These are phyloP conservation scores for Ceraceosorus bombacis DNA, from an alignment of 1,284 basidiomycete genomes.

Conservation along the genomic window DNA sequence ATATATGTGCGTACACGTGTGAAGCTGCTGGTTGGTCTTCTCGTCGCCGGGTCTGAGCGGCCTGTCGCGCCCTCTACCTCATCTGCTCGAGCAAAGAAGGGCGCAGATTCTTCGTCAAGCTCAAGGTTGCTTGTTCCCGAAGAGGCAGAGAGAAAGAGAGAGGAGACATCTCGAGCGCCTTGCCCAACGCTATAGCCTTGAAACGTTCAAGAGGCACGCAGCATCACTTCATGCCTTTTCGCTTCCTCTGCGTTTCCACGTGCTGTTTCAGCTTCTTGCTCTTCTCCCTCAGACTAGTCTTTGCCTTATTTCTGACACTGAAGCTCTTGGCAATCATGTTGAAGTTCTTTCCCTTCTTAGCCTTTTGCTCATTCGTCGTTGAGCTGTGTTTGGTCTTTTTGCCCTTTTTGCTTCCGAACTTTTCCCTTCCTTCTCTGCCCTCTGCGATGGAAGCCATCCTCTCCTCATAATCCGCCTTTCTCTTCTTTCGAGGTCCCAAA, in stretches of 20 bases:
- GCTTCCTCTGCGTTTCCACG: constrained; percentile 41
- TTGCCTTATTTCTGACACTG: constrained; percentile 43
- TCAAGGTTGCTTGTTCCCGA: no score
- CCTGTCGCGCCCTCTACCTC: no score
- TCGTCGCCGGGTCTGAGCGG: no score
- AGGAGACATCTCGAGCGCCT: no score
- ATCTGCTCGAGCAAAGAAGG: no score
- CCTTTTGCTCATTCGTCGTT: constrained; percentile 40
- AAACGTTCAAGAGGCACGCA: no score
- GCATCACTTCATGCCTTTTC: background rate
- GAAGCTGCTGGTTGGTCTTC: no score
- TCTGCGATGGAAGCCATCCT: constrained; percentile 84
- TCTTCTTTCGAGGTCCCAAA: constrained; percentile 85
- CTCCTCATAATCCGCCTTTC: constrained; percentile 88
- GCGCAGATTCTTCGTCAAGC: no score
- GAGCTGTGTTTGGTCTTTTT: constrained; percentile 44
- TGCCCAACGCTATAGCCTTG: no score
- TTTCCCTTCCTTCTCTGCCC: constrained; percentile 89
- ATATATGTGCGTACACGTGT: no score
- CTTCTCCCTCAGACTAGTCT: constrained; percentile 43
- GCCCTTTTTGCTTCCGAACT: constrained; percentile 61
- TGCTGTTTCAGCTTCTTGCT: constrained; percentile 35
- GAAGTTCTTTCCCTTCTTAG: constrained; percentile 43
- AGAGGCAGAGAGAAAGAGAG: no score
- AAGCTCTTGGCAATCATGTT: constrained; percentile 39